Evolutionary conservation across 2,329 filamentous ascomycete species (phyloP).

Genomic region (Cytospora mali): DNA sequence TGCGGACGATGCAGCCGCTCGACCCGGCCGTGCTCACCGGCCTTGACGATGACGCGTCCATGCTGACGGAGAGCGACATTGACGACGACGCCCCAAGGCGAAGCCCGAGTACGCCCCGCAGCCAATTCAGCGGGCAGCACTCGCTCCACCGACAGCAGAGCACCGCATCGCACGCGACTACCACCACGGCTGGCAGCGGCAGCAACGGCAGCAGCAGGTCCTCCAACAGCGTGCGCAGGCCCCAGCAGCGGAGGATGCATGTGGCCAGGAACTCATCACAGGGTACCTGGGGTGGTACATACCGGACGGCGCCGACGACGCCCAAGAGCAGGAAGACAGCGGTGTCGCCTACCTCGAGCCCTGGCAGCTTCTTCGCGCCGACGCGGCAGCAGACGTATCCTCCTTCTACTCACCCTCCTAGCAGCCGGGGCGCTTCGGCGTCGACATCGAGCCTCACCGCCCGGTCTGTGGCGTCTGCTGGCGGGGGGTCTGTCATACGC

Average conservation of each 20-base stretch:
- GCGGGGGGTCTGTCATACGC: constrained; percentile 46
- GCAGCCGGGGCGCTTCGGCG: constrained; percentile 36
- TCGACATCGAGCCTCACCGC: constrained; percentile 44
- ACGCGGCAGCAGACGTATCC: constrained; percentile 43
- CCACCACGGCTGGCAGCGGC: constrained; percentile 21
- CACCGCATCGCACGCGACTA: constrained; percentile 23
- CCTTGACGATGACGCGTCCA: constrained; percentile 27
- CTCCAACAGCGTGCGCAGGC: constrained; percentile 20
- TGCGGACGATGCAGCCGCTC: constrained; percentile 73
- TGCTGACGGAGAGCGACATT: constrained; percentile 44
- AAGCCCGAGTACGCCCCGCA: constrained; percentile 43
- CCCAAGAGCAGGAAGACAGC: constrained; percentile 47
- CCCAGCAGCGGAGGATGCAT: constrained; percentile 31
- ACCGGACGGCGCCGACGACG: constrained; percentile 58
- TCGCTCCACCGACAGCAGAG: constrained; percentile 28
- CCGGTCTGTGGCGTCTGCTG: background rate
- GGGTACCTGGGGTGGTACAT: constrained; percentile 39
- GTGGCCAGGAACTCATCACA: constrained; percentile 45
- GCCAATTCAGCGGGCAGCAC: constrained; percentile 19
- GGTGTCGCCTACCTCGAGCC: constrained; percentile 41
- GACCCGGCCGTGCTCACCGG: constrained; percentile 54
- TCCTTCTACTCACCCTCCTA: too few species aligned
- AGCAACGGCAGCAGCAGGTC: constrained; percentile 19
- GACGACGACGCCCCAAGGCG: constrained; percentile 50
- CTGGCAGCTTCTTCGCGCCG: constrained; percentile 48